Evolutionary conservation across 2,329 filamentous ascomycete species (phyloP).

Genomic region (Pseudopyricularia cyperi): DNA sequence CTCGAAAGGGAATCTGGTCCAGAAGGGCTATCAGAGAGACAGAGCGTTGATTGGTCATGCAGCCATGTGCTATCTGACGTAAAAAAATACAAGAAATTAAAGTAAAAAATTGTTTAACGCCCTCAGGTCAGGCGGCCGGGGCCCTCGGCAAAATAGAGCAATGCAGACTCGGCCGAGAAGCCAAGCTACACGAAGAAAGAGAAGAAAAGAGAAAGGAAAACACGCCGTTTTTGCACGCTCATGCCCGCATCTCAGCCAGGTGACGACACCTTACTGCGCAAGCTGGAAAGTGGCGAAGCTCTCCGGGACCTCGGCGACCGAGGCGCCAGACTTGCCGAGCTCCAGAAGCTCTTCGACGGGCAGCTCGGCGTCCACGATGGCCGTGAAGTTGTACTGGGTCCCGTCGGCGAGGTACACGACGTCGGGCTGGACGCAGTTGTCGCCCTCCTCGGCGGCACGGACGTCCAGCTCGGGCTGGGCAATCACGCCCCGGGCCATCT

Average conservation of each 20-base stretch:
- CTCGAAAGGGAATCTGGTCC: too few relatives aligned
- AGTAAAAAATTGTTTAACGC: neutral
- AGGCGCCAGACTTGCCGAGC: neutral
- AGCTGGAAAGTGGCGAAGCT: neutral
- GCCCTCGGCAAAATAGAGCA: neutral
- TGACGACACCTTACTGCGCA: neutral
- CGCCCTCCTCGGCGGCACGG: neutral
- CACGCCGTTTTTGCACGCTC: neutral
- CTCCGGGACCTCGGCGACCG: neutral
- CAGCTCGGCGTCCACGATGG: neutral
- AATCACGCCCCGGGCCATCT: neutral
- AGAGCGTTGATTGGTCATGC: too few relatives aligned
- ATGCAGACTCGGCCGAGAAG: neutral
- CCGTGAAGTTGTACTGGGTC: slow-evolving; percentile 3
- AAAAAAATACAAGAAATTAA: too few relatives aligned
- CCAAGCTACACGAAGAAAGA: neutral
- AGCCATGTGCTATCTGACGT: too few relatives aligned
- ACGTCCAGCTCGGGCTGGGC: neutral
- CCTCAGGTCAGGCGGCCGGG: neutral
- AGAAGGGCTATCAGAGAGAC: too few relatives aligned
- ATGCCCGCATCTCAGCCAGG: neutral
- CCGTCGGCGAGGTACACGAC: neutral
- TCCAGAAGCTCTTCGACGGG: neutral
- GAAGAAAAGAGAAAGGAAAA: neutral
- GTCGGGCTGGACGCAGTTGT: neutral